Conservation (phyloP, 176 grass and related monocot species). For the Rhynchospora tenuis region DNA sequence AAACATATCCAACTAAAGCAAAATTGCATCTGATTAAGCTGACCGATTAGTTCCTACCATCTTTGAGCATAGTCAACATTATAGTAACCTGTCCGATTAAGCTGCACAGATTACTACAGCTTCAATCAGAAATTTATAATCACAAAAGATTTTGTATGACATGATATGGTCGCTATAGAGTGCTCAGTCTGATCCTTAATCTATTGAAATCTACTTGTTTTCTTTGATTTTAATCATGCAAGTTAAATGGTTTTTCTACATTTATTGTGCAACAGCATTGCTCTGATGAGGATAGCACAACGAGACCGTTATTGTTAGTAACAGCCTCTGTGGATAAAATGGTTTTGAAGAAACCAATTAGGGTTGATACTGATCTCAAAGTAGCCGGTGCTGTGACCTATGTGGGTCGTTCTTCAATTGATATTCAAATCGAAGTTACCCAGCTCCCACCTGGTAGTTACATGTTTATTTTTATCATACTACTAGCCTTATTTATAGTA, state of each 20-base stretch:
- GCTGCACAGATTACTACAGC: background rate
- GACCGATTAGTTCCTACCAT: too few species aligned
- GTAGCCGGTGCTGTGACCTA: slow-evolving; percentile 87
- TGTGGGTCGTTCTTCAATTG: slow-evolving; percentile 91
- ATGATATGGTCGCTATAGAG: background rate
- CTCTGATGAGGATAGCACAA: slow-evolving; percentile 87
- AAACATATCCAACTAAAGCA: background rate
- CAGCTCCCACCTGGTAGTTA: slow-evolving; percentile 29
- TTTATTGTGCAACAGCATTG: slow-evolving; percentile 54
- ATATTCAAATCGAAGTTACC: slow-evolving; percentile 96
- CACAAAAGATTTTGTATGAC: background rate
- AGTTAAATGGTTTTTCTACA: background rate
- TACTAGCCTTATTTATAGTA: background rate
- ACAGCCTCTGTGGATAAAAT: slow-evolving; percentile 97
- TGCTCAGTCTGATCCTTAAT: background rate
- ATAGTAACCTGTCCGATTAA: background rate
- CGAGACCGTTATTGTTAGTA: slow-evolving; percentile 81
- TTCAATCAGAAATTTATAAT: background rate
- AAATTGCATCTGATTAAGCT: background rate
- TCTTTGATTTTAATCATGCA: background rate
- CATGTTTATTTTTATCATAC: background rate
- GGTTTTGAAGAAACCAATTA: slow-evolving; percentile 69
- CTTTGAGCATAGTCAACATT: background rate
- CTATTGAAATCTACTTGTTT: background rate
- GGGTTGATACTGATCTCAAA: slow-evolving; percentile 70